A percentile compares a stretch with the other conserved stretches of the same genome.
These are phyloP conservation scores for Ascochyta viciae-villosae DNA, from an alignment of 2,329 filamentous ascomycete species.

Conservation along the genomic window DNA sequence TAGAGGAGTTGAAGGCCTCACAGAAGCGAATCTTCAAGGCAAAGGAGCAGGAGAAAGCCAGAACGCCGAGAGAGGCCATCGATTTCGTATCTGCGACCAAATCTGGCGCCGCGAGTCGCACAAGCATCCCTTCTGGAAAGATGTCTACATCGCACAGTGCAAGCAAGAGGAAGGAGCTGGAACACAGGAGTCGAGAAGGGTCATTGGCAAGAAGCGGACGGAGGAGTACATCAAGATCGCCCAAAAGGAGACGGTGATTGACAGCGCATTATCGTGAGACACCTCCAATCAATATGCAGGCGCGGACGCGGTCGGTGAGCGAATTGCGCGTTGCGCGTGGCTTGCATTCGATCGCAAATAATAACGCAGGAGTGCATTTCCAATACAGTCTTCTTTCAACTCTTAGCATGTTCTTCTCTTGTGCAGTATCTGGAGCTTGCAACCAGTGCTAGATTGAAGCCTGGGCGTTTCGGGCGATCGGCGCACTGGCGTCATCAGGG, in stretches of 20 bases:
- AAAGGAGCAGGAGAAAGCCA: slow-evolving; percentile 42
- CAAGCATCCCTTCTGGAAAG: slow-evolving; percentile 29
- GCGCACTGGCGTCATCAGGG: slow-evolving; percentile 20
- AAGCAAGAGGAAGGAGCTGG: slow-evolving; percentile 41
- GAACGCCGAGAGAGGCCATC: slow-evolving; percentile 37
- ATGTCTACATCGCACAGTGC: slow-evolving; percentile 20
- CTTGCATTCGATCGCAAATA: not conserved
- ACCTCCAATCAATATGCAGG: not conserved
- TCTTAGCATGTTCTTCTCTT: not conserved
- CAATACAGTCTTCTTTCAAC: too few species aligned
- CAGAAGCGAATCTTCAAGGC: slow-evolving; percentile 48
- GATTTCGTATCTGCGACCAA: slow-evolving; percentile 44
- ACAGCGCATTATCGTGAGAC: not conserved
- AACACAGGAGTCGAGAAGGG: slow-evolving; percentile 37
- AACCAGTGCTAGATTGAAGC: not conserved
- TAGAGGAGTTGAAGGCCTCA: slow-evolving; percentile 51
- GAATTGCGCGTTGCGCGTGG: not conserved
- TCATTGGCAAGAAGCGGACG: slow-evolving; percentile 24
- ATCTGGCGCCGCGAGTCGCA: slow-evolving; percentile 34
- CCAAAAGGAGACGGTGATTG: slow-evolving; percentile 37
- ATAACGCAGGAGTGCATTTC: not conserved
- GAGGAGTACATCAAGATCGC: slow-evolving; percentile 39
- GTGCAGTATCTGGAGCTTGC: not conserved
- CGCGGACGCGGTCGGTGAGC: not conserved
- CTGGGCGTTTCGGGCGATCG: slow-evolving; percentile 13